Conservation (phyloP, 371 early-diverging fungal species). For the Haplosporangium sp. region DNA sequence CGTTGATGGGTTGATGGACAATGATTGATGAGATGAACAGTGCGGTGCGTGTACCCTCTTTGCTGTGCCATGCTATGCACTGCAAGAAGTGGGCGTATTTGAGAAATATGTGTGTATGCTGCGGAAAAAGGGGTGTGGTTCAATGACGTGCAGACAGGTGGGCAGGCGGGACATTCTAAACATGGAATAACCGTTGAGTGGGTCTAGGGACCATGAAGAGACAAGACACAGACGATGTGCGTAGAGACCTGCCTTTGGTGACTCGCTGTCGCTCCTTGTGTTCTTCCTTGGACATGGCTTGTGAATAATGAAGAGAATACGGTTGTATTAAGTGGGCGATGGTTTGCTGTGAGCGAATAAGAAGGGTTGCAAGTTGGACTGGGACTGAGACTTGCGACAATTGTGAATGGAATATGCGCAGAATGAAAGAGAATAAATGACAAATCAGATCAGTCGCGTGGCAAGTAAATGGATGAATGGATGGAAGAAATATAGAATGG, state of each 20-base stretch:
- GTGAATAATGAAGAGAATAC: neutral
- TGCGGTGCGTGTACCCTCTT: no score
- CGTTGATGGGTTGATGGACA: no score
- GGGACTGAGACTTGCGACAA: no score
- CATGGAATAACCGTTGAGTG: no score
- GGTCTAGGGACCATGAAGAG: no score
- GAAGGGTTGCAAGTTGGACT: no score
- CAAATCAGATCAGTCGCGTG: no score
- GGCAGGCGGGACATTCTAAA: neutral
- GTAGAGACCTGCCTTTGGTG: constrained; percentile 47
- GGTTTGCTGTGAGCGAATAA: neutral
- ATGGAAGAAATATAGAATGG: neutral
- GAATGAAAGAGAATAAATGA: no score
- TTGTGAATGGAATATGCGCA: no score
- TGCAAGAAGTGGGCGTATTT: neutral
- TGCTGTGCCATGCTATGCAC: no score
- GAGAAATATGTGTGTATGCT: neutral
- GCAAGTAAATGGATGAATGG: neutral
- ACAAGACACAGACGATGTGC: no score
- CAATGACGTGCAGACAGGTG: neutral
- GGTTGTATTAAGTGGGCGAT: neutral
- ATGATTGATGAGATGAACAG: no score
- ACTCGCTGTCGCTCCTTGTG: constrained; percentile 52
- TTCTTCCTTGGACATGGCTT: constrained; percentile 23
- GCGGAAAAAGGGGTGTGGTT: neutral